phyloP scores from a whole-genome alignment of 176 grass and related monocot species.

The bread wheat (Triticum aestivum) region DNA sequence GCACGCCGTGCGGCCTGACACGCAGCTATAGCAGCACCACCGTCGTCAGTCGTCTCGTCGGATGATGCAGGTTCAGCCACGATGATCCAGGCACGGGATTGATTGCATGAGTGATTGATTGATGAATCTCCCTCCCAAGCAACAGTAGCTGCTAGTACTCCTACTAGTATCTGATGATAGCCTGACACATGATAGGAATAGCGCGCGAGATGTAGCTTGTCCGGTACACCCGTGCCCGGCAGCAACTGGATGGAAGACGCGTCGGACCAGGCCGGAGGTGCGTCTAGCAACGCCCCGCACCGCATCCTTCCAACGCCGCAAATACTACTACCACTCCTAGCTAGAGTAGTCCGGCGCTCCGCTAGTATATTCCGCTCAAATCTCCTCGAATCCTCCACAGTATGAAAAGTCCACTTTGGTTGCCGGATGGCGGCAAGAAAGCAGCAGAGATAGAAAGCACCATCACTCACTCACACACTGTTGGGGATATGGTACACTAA shows the following conservation, averaged over 20 bases:
- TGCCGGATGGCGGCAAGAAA: not conserved
- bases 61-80: not conserved
- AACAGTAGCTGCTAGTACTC: no score
- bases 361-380: not conserved
- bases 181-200: not conserved
- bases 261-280: not conserved
- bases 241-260: not conserved
- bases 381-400: not conserved
- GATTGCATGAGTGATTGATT: no score
- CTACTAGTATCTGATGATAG: not conserved
- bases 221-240: not conserved
- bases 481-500: no score
- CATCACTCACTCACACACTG: no score
- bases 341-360: not conserved
- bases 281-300: conserved; percentile 24
- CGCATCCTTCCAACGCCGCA: not conserved
- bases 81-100: not conserved
- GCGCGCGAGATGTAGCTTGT: not conserved
- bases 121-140: no score
- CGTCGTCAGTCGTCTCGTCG: not conserved
- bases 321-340: not conserved
- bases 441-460: not conserved
- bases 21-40: not conserved
- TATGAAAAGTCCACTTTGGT: not conserved
- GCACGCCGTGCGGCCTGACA: not conserved